Evolutionary conservation across 2,329 filamentous ascomycete species (phyloP), one percentile per base, ranked within the genome.

Genomic region (Penicillium sp.): DNA sequence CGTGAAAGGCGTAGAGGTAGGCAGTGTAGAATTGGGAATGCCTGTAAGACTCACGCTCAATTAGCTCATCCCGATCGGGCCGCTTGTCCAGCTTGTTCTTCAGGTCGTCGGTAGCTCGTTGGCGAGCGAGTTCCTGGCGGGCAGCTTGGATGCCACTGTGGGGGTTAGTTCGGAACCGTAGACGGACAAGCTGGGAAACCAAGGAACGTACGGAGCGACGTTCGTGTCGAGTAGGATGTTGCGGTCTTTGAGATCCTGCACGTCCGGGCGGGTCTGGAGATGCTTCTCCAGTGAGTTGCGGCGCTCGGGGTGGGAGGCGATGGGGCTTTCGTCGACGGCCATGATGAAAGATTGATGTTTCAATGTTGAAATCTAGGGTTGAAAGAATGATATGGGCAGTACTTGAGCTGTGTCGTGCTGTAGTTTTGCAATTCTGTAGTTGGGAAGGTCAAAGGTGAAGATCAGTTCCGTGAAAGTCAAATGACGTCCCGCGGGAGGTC

Each of bases 241-340:
- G 56, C 83, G 75, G 60, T 87, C 81, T 73, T 86, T 88, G 55
- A 89, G 75, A 56, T 88, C 85, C 67, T 87, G 77, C 13, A 73
- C 66, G 45, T 80, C 83, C 23, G 88, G 88, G 38, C 90, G 87
- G 63, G 85, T 83, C 69, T 85, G 82, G 49, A 90, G 79, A 65
- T 89, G 84, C 64, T 85, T 84, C 72, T 89, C 86, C 12, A 91
- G 79, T 4, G 87, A 90, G 76, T 89, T 85, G 47, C 79, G 75
- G 41, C 78, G 78, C 57, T 79, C 76, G 58, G 78, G 76, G 54
- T 81, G 81, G 16, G 65, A 60, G 31, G 60, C 55, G 72, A 87
- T 82, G 59, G 82, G 77, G 13, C 79, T 80, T 60, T 84, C 75
- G 67, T 87, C 84, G 60, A 86, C 69, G 47, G 44, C 34, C 44